Percentiles rank a stretch among this genome's conserved stretches.
Conservation (phyloP, 176 grass and related monocot genomes). For the Oryza glumipatula region DNA sequence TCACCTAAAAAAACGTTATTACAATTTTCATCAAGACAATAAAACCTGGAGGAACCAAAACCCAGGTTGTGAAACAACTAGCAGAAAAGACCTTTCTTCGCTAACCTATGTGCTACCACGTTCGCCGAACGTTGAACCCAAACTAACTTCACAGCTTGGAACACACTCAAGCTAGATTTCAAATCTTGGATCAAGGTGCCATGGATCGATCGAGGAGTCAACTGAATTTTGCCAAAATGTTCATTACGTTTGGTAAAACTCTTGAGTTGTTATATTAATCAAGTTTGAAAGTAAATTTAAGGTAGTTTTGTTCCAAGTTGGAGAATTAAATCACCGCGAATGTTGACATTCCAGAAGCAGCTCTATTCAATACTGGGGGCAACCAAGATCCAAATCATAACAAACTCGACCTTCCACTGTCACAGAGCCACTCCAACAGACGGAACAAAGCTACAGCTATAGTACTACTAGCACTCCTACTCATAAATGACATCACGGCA, state of each 20-base stretch:
- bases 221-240: neutral
- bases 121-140: too few species aligned
- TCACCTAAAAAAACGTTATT: too few species aligned
- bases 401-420: neutral
- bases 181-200: too few species aligned
- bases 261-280: neutral
- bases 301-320: neutral
- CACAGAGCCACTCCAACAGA: constrained; percentile 12
- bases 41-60: too few species aligned
- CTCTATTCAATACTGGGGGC: constrained; percentile 6
- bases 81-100: too few species aligned
- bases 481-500: neutral
- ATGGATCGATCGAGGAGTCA: neutral
- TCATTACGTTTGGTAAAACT: neutral
- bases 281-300: neutral
- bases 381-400: neutral
- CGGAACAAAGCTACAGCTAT: neutral
- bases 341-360: constrained; percentile 14
- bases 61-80: too few species aligned
- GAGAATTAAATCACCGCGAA: neutral
- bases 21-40: too few species aligned
- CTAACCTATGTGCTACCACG: too few species aligned
- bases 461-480: neutral
- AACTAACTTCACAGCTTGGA: too few species aligned
- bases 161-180: too few species aligned